These are phyloP conservation scores for Datura wrightii DNA, from an alignment of 257 asterid genomes.

Conservation along the genomic window DNA sequence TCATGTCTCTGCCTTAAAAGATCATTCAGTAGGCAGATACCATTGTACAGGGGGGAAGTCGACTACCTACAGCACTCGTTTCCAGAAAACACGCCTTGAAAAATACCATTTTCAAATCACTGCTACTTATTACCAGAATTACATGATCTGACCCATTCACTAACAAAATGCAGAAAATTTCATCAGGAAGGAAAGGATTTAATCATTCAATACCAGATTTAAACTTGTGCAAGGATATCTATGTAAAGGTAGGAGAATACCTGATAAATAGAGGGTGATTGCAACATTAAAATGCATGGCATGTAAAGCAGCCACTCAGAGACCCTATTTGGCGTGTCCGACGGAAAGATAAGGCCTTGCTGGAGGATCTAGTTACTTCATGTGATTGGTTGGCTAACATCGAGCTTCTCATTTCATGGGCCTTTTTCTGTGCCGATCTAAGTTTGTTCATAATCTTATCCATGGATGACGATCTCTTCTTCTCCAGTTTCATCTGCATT, in stretches of 20 bases:
- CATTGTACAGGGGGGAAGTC: not conserved
- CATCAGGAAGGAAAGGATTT: constrained; percentile 28
- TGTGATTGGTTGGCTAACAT: constrained; percentile 50
- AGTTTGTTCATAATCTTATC: constrained; percentile 89
- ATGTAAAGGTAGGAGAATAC: constrained; percentile 38
- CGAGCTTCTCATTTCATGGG: constrained; percentile 83
- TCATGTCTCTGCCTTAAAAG: not conserved
- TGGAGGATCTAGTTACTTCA: constrained; percentile 53
- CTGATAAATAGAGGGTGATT: constrained; percentile 39
- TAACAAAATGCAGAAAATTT: not conserved
- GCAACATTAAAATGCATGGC: constrained; percentile 67
- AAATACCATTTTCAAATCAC: not conserved
- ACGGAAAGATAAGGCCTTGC: constrained; percentile 62
- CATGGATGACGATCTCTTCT: constrained; percentile 94
- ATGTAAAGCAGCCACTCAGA: constrained; percentile 90
- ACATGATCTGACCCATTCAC: constrained; percentile 3
- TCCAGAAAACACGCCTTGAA: not conserved
- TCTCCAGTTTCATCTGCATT: constrained; percentile 89
- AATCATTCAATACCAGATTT: not conserved
- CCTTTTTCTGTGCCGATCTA: constrained; percentile 88
- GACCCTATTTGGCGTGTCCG: constrained; percentile 69
- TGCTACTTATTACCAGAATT: constrained; percentile 9
- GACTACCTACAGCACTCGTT: not conserved
- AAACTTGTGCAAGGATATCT: not conserved
- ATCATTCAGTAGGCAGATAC: not conserved